Evolutionary conservation across 2,329 filamentous ascomycete genomes (phyloP).

Genomic region (Fusarium sp.): DNA sequence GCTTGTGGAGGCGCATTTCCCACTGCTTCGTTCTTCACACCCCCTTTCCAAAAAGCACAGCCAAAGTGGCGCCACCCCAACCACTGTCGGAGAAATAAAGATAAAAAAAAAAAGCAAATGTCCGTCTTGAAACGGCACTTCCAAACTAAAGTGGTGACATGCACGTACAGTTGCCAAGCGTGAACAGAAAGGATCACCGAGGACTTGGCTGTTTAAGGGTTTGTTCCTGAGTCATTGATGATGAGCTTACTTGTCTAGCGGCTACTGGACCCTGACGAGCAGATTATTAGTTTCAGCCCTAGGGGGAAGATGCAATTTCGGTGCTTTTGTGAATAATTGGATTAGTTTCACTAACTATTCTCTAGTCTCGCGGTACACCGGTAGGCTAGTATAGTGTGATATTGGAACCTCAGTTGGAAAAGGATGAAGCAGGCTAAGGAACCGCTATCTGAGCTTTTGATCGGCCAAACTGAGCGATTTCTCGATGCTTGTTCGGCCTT

Average conservation of each 20-base stretch:
- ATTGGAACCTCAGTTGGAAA: not conserved
- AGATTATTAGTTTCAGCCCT: conserved; percentile 3
- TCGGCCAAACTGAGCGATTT: not conserved
- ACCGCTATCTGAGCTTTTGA: not conserved
- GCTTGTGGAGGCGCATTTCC: conserved; percentile 1
- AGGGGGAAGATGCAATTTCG: not conserved
- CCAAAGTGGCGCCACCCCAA: conserved; percentile 10
- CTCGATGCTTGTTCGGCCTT: not conserved
- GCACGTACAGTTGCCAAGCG: not conserved
- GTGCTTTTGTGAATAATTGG: not conserved
- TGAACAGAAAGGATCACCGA: not conserved
- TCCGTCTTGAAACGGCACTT: conserved; percentile 18
- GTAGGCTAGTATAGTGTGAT: not conserved
- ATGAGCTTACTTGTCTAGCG: not conserved
- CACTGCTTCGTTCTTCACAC: conserved; percentile 6
- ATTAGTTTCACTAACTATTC: not conserved
- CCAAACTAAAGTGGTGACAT: not conserved
- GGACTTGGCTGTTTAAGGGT: not conserved
- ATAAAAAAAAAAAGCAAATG: not conserved
- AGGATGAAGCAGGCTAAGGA: not conserved
- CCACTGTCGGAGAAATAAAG: not conserved
- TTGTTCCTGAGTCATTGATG: not conserved
- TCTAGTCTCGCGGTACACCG: not conserved
- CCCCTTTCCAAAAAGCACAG: conserved; percentile 2
- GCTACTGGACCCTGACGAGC: not conserved